Conservation (phyloP, 306 rosid genomes). For the Vachellia pachyceras region DNA sequence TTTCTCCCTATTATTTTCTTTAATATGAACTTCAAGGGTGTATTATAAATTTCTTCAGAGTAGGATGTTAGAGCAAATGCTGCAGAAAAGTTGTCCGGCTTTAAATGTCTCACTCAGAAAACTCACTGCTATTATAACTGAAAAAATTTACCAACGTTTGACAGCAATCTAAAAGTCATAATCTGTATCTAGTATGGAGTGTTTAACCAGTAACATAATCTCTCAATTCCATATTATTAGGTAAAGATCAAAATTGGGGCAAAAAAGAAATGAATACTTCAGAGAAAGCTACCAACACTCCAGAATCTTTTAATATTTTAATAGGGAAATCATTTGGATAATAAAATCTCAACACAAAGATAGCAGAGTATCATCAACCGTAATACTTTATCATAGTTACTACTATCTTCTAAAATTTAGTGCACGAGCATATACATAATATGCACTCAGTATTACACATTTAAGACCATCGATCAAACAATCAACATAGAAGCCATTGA, state of each 20-base stretch:
- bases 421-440: not conserved
- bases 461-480: not conserved
- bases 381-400: not conserved
- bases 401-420: not conserved
- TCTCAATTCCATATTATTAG: not conserved
- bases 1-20: not conserved
- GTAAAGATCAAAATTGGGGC: not conserved
- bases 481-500: constrained; percentile 3
- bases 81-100: not conserved
- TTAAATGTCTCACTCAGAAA: constrained; percentile 11
- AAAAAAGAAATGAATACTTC: not conserved
- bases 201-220: not conserved
- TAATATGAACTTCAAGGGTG: not conserved
- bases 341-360: not conserved
- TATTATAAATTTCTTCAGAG: constrained; percentile 2
- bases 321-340: not conserved
- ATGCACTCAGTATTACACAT: not conserved
- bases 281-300: not conserved
- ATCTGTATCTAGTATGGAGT: not conserved
- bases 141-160: not conserved
- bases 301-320: not conserved
- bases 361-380: not conserved
- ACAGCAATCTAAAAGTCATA: constrained; percentile 4
- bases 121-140: not conserved
- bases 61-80: not conserved